Evolutionary conservation across 192 early-diverging fungal species (phyloP).

Genomic region (Coemansia sp.): DNA sequence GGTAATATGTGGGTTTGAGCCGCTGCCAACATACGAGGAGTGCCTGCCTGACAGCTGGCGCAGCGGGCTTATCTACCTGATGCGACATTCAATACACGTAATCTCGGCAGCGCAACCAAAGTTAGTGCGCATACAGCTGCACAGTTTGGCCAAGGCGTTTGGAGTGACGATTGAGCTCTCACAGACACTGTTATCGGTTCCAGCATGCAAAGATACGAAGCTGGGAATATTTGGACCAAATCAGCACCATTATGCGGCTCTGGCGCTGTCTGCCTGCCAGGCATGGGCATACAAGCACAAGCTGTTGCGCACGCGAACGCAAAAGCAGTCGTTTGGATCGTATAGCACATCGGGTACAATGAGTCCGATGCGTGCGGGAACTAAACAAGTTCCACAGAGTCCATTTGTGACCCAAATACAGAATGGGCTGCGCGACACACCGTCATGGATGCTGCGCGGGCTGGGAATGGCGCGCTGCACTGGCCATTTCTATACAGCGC

Average conservation of each 20-base stretch:
- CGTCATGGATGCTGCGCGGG: conserved; percentile 49
- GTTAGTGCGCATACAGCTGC: conserved; percentile 39
- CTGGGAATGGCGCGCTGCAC: conserved; percentile 25
- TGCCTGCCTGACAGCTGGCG: conserved; percentile 36
- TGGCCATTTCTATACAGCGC: conserved; percentile 27
- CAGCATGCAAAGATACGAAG: conserved; percentile 23
- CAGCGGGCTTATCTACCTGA: conserved; percentile 28
- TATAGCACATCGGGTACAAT: conserved; percentile 18
- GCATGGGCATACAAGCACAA: conserved; percentile 37
- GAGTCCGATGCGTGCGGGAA: conserved; percentile 18
- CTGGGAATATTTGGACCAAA: conserved; percentile 35
- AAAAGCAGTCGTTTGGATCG: conserved; percentile 26
- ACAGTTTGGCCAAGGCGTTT: conserved; percentile 23
- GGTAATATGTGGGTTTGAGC: conserved; percentile 42
- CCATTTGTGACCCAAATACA: conserved; percentile 23
- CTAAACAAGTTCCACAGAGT: conserved; percentile 22
- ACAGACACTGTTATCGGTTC: conserved; percentile 19
- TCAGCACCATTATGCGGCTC: conserved; percentile 35
- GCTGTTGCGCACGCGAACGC: conserved; percentile 25
- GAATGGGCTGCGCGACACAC: conserved; percentile 18
- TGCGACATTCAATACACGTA: conserved; percentile 30
- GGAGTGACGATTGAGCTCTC: conserved; percentile 37
- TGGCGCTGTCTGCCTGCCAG: conserved; percentile 41
- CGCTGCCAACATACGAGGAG: conserved; percentile 27
- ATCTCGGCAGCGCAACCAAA: conserved; percentile 38